Evolutionary conservation across 768 basidiomycete genomes (phyloP).

Genomic region (Tulasnella sp.): DNA sequence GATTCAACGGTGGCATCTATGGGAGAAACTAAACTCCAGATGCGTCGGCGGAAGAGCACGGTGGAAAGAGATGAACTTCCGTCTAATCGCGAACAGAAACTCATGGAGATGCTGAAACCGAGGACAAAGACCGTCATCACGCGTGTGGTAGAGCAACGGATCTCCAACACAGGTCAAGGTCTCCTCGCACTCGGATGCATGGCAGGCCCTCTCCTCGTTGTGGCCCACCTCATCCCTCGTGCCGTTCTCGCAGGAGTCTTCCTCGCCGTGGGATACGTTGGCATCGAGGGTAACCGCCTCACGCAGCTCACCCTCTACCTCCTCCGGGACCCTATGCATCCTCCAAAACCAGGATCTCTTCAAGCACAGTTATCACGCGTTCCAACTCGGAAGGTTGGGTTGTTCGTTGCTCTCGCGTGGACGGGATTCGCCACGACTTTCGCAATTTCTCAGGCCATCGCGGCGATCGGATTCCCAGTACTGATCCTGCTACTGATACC

Average conservation of each 20-base stretch:
- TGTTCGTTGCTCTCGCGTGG: slow-evolving; percentile 4
- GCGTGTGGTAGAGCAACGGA: slow-evolving; percentile 34
- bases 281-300: slow-evolving; percentile 6
- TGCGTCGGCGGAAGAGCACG: neutral
- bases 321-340: neutral
- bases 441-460: slow-evolving; percentile 2
- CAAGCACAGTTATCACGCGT: neutral
- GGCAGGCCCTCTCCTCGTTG: neutral
- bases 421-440: neutral
- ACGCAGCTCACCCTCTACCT: neutral
- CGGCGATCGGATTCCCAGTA: slow-evolving; percentile 4
- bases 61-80: neutral
- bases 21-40: slow-evolving; percentile 1
- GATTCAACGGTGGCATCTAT: no score
- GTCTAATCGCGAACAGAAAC: neutral
- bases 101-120: slow-evolving; percentile 8
- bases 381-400: neutral
- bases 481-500: slow-evolving; percentile 1
- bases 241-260: slow-evolving; percentile 5
- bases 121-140: neutral
- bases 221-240: neutral
- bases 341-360: neutral
- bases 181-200: slow-evolving; percentile 5
- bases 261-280: slow-evolving; percentile 1
- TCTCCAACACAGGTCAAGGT: slow-evolving; percentile 35